phyloP scores from a whole-genome alignment of 768 basidiomycete species.

The Naematelia aurantialba region DNA sequence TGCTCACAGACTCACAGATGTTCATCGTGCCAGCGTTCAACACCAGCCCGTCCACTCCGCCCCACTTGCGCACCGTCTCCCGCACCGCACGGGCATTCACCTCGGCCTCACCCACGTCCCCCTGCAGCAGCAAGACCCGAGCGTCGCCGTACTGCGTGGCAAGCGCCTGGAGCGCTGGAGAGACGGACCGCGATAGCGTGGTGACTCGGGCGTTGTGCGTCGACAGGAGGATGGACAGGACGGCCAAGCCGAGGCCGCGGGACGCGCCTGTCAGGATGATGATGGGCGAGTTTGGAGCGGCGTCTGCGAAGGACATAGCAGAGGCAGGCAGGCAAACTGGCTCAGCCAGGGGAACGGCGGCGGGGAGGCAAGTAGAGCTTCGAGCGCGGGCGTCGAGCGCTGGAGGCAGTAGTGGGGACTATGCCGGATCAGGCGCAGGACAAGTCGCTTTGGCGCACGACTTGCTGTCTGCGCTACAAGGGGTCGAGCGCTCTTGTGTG shows the following conservation, averaged over 20 bases:
- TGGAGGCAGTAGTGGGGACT: no score
- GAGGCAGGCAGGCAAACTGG: not conserved
- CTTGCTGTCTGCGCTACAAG: no score
- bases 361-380: no score
- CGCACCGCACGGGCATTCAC: slow-evolving; percentile 56
- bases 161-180: slow-evolving; percentile 60
- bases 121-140: slow-evolving; percentile 24
- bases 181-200: slow-evolving; percentile 67
- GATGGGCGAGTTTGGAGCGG: slow-evolving; percentile 54
- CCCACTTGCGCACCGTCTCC: slow-evolving; percentile 58
- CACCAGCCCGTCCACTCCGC: slow-evolving; percentile 69
- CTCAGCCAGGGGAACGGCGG: no score
- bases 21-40: slow-evolving; percentile 79
- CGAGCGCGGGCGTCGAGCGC: no score
- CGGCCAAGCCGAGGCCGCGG: slow-evolving; percentile 74
- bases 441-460: no score
- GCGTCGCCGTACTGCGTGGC: slow-evolving; percentile 22
- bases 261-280: slow-evolving; percentile 80
- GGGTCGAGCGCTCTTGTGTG: no score
- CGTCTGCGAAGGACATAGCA: slow-evolving; percentile 11
- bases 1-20: slow-evolving; percentile 35
- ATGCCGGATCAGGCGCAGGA: no score
- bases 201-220: slow-evolving; percentile 67
- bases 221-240: slow-evolving; percentile 63
- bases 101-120: slow-evolving; percentile 59